Conservation (phyloP, 768 basidiomycete genomes). For the Cystofilobasidium macerans region DNA sequence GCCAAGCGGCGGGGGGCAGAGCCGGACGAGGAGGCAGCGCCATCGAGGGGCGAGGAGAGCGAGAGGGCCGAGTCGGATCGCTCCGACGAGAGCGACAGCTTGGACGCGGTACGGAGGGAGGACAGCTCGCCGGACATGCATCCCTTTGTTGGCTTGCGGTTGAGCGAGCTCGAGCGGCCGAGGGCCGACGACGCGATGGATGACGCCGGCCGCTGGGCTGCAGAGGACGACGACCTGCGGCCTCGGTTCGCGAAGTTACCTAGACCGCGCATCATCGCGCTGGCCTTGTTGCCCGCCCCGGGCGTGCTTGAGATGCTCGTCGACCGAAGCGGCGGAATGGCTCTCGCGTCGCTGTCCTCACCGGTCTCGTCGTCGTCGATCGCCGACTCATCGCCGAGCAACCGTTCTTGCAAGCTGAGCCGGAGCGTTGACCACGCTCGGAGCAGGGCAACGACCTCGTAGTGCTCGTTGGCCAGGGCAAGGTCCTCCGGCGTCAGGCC, state of each 20-base stretch:
- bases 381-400: conserved; percentile 27
- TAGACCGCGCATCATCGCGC: conserved; percentile 7
- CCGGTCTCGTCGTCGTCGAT: conserved; percentile 32
- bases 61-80: conserved; percentile 10
- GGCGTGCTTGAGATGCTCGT: not conserved
- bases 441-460: conserved; percentile 63
- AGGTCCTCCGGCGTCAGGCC: conserved; percentile 76
- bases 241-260: conserved; percentile 11
- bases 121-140: not conserved
- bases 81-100: conserved; percentile 6
- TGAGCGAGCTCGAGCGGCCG: not conserved
- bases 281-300: not conserved
- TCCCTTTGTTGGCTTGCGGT: not conserved
- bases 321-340: conserved; percentile 5
- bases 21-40: not conserved
- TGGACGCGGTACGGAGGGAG: conserved; percentile 2
- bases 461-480: conserved; percentile 67
- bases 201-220: not conserved
- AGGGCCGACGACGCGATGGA: not conserved
- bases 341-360: not conserved
- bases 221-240: conserved; percentile 6
- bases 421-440: conserved; percentile 45
- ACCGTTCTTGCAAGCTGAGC: not conserved
- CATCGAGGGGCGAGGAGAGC: conserved; percentile 8
- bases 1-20: conserved; percentile 6